A percentile compares a stretch with the other conserved stretches of the same genome.
Evolutionary conservation across 2,329 filamentous ascomycete species (phyloP).

Genomic region (Trichoderma sp.): DNA sequence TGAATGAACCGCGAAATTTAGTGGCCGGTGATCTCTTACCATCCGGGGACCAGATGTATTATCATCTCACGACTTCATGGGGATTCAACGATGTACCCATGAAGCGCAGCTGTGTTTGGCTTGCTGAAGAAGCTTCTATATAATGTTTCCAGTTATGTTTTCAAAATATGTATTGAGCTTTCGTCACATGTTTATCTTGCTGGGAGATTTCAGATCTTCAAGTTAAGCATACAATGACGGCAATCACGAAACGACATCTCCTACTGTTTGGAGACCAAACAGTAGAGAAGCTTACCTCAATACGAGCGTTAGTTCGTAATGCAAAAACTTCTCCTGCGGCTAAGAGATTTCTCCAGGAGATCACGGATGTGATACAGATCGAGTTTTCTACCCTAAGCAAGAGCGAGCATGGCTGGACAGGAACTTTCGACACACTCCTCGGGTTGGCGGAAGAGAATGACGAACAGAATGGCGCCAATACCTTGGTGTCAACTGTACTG

Average conservation of each 20-base stretch:
- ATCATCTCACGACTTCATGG: background rate
- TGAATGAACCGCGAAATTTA: background rate
- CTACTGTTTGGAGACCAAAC: background rate
- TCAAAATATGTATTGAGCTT: background rate
- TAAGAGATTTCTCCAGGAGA: background rate
- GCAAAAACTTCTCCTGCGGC: background rate
- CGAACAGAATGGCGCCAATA: background rate
- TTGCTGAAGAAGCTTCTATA: background rate
- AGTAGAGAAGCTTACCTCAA: background rate
- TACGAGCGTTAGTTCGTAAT: background rate
- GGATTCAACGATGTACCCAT: background rate
- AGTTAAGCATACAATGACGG: background rate
- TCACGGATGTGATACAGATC: background rate
- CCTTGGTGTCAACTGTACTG: background rate
- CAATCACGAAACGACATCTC: background rate
- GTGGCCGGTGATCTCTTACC: background rate
- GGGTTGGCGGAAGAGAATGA: background rate
- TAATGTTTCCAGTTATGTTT: background rate
- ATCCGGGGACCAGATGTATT: background rate
- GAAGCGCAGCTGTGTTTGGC: background rate
- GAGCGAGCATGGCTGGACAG: background rate
- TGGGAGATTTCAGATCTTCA: background rate
- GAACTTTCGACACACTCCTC: background rate
- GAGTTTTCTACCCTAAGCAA: background rate
- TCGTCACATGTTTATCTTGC: background rate